Evolutionary conservation across 108 stramenopile species (phyloP).

Genomic region (Nitzschia inconspicua): DNA sequence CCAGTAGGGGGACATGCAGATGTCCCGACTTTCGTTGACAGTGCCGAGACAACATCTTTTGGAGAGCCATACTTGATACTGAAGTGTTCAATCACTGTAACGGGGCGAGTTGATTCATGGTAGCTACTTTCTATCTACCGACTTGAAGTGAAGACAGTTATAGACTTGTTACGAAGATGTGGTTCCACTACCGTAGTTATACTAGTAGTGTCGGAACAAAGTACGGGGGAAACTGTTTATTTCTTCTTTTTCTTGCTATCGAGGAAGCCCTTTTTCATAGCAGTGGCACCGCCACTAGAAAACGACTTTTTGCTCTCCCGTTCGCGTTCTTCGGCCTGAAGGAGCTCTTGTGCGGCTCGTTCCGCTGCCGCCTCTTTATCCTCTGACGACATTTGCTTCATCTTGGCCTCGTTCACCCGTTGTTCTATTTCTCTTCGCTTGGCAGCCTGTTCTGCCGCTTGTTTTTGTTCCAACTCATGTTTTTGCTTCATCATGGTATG

Average conservation of each 20-base stretch:
- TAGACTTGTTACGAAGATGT: no score
- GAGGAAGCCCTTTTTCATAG: slow-evolving; percentile 81
- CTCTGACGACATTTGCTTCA: slow-evolving; percentile 36
- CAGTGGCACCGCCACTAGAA: slow-evolving; percentile 32
- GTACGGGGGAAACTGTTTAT: no score
- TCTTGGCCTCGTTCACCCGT: slow-evolving; percentile 39
- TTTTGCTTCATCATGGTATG: slow-evolving; percentile 85
- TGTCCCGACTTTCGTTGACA: no score
- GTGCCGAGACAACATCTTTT: no score
- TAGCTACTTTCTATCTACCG: no score
- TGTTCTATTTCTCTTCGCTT: slow-evolving; percentile 51
- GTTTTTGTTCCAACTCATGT: slow-evolving; percentile 69
- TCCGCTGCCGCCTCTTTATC: slow-evolving; percentile 50
- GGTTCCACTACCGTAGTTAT: no score
- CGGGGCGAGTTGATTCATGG: no score
- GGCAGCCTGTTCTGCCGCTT: slow-evolving; percentile 48
- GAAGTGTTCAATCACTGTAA: no score
- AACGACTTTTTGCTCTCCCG: slow-evolving; percentile 72
- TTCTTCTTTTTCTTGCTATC: slow-evolving; percentile 43
- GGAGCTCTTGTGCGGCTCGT: slow-evolving; percentile 61
- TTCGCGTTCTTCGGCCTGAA: slow-evolving; percentile 75
- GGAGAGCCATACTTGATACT: no score
- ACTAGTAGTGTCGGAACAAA: no score
- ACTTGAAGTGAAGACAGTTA: no score
- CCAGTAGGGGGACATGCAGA: no score